Percentiles rank a stretch among this genome's conserved stretches.
phyloP scores from a whole-genome alignment of 495 filamentous ascomycete genomes.

The Hypoxylon lienhwacheense region DNA sequence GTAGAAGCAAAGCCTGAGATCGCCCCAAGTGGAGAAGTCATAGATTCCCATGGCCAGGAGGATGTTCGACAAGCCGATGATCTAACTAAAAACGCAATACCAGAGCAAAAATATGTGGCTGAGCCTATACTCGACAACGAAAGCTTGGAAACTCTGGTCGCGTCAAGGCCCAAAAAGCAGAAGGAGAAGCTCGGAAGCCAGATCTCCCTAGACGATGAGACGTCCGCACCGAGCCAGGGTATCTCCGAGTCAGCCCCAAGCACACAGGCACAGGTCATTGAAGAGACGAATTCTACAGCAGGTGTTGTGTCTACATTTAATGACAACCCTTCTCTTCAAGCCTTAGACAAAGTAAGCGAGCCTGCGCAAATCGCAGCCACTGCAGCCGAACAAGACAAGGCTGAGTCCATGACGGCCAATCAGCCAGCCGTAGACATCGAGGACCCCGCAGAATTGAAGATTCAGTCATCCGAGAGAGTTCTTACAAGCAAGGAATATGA shows the following conservation, averaged over 20 bases:
- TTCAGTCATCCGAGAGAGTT: slow-evolving; percentile 2
- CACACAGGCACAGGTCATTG: slow-evolving; percentile 3
- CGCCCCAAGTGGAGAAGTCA: slow-evolving; percentile 3
- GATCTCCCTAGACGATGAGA: slow-evolving; percentile 5
- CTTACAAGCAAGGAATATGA: slow-evolving; percentile 1
- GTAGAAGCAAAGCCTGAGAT: slow-evolving; percentile 2
- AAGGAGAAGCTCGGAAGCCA: slow-evolving; percentile 33
- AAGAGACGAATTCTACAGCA: slow-evolving; percentile 7
- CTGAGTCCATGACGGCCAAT: background rate
- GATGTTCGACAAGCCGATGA: slow-evolving; percentile 6
- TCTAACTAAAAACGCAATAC: slow-evolving; percentile 3
- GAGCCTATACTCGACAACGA: slow-evolving; percentile 15
- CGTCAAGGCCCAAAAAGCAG: slow-evolving; percentile 39
- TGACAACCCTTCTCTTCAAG: slow-evolving; percentile 1
- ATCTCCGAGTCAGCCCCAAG: slow-evolving; percentile 4
- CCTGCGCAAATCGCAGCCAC: slow-evolving; percentile 1
- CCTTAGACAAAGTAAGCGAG: slow-evolving; percentile 1
- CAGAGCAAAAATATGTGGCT: slow-evolving; percentile 9
- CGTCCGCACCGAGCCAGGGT: background rate
- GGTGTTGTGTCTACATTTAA: background rate
- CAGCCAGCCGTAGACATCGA: slow-evolving; percentile 5
- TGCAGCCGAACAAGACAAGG: slow-evolving; percentile 12
- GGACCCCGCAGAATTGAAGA: slow-evolving; percentile 4
- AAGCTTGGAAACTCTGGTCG: background rate
- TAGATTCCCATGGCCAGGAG: slow-evolving; percentile 1